Conservation (phyloP, 345 rosid species). For the Bruguiera sexangula region DNA sequence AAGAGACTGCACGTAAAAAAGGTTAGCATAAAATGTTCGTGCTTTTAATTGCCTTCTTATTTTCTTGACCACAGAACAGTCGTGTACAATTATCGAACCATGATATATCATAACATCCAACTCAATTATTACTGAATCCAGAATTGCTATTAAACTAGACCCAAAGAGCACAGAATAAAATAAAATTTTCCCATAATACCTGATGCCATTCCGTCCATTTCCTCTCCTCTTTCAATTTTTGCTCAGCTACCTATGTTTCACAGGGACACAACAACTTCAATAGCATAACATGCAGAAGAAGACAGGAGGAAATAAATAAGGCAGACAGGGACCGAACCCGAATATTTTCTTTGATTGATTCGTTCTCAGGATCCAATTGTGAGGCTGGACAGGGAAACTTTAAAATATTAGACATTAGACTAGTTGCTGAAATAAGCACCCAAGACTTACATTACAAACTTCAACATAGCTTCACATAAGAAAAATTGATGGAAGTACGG, state of each 20-base stretch:
- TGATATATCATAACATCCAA: too few relatives aligned
- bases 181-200: slow-evolving; percentile 28
- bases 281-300: slow-evolving; percentile 3
- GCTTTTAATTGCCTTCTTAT: neutral
- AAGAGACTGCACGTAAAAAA: neutral
- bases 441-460: neutral
- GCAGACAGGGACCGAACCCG: slow-evolving; percentile 41
- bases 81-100: too few relatives aligned
- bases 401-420: slow-evolving; percentile 8
- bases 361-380: slow-evolving; percentile 72
- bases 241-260: slow-evolving; percentile 60
- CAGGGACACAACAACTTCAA: slow-evolving; percentile 2
- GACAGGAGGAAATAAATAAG: neutral
- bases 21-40: neutral
- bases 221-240: slow-evolving; percentile 58
- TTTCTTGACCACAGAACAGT: neutral
- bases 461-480: neutral
- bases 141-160: too few relatives aligned
- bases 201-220: slow-evolving; percentile 44
- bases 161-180: too few relatives aligned
- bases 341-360: slow-evolving; percentile 70
- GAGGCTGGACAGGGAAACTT: slow-evolving; percentile 50
- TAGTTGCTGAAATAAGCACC: neutral
- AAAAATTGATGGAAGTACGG: too few relatives aligned
- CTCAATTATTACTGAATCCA: too few relatives aligned